Base-by-base conservation (phyloP, 441 rosid species). In the Pelargonium myrrhifolium region DNA sequence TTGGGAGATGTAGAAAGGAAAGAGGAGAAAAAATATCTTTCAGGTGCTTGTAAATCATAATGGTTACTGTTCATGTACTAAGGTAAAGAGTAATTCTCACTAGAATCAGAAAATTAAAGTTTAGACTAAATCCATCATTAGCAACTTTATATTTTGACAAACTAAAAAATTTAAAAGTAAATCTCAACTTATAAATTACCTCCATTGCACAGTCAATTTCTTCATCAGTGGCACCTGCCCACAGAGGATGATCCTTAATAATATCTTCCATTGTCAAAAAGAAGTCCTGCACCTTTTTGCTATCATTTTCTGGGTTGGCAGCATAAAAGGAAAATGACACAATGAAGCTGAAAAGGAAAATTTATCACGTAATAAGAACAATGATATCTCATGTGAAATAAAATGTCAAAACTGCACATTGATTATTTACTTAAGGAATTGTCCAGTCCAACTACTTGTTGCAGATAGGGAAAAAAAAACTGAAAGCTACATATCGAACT, bases 151-250 rank as follows among this genome's bases (percentile, higher is more conserved):
- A 31, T 31, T 31, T 31, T 31, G 35, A 31, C 35, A 31, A 3
- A 31, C 35, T 31, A 31, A 4, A 24, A 24, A 24, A 24, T 24
- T 24, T 24, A 24, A 24, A 31, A 31, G 35, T 31, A 31, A 31
- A 31, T 6, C 4, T 31, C 3, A 31, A 31, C 35, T 31, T 49
- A 60, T 59, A 15, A 17, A 49, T 31, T 18, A 87, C 91, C 87
- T 84, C 92, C 81, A 81, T n/a, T 51, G 56, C 80, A 31, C 75
- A 75, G 66, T 84, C 80, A 31, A 81, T 77, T 64, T 82, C 84
- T 21, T 80, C 77, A 39, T 69, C 72, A 47, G 77, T 71, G 9
- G 80, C 83, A 62, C 66, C 80, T 15, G 75, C 79, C 84, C 85
- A 82, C 43, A 88, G 65, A 24, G 81, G 80, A 76, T 79, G 81